A percentile compares a stretch with the other conserved stretches of the same genome.
These are phyloP conservation scores for Dothiorella sarmentorum DNA, from an alignment of 2,329 filamentous ascomycete species.

Conservation along the genomic window DNA sequence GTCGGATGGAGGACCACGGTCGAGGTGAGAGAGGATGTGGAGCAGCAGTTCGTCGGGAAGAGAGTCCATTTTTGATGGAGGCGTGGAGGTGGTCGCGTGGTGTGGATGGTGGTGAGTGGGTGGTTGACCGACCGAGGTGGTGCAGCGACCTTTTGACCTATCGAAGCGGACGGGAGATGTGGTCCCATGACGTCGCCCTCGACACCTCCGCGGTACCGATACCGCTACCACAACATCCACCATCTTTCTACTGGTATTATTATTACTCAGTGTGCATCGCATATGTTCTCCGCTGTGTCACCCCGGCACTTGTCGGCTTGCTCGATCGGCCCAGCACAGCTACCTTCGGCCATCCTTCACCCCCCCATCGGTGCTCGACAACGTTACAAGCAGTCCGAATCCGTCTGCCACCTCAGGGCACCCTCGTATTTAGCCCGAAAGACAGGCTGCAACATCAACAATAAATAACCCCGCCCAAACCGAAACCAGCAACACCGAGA, in stretches of 20 bases:
- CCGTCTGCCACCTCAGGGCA: background rate
- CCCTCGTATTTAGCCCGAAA: background rate
- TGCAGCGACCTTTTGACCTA: no score
- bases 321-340: no score
- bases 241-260: no score
- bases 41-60: conserved; percentile 37
- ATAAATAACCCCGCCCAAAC: background rate
- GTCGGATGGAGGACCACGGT: conserved; percentile 31
- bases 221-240: no score
- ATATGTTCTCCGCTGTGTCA: no score
- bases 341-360: background rate
- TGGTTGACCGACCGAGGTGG: background rate
- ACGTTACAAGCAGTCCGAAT: background rate
- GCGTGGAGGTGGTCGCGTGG: background rate
- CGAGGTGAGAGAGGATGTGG: conserved; percentile 33
- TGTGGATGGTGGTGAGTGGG: conserved; percentile 1
- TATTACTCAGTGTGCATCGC: no score
- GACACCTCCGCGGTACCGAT: background rate
- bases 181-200: background rate
- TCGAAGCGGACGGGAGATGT: no score
- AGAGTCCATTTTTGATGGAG: conserved; percentile 23
- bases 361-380: background rate
- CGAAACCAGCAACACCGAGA: background rate
- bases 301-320: background rate
- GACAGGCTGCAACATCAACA: conserved; percentile 8